phyloP scores from a whole-genome alignment of 306 rosid species.

The Vigna unguiculata region DNA sequence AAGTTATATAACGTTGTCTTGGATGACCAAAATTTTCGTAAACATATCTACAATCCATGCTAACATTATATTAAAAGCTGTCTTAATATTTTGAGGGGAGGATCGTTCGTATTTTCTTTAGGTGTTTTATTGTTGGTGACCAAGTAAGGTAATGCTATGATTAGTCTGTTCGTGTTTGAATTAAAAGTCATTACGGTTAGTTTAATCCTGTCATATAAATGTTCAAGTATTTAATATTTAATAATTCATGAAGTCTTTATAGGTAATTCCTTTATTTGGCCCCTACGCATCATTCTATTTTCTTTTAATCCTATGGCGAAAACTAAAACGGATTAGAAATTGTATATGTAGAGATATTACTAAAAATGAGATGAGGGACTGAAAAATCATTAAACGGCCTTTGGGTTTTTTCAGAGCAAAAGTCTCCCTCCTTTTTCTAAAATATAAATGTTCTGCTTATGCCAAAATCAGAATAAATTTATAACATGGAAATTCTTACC shows the following conservation, averaged over 20 bases:
- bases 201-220: neutral
- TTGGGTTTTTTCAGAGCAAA: neutral
- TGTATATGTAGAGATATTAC: no score
- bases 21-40: neutral
- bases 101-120: constrained; percentile 3
- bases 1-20: constrained; percentile 23
- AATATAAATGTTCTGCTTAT: constrained; percentile 1
- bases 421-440: constrained; percentile 1
- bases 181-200: neutral
- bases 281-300: neutral
- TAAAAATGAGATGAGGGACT: neutral
- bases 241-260: neutral
- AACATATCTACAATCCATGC: neutral
- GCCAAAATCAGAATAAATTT: constrained; percentile 24
- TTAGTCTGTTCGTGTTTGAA: neutral
- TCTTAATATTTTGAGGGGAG: neutral
- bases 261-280: no score
- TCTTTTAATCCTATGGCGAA: neutral
- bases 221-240: neutral
- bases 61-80: neutral
- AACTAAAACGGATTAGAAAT: neutral
- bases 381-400: neutral
- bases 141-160: neutral
- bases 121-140: neutral
- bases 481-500: neutral